Conservation (phyloP, 2,329 filamentous ascomycete genomes). For the Tricladium varicosporioides region DNA sequence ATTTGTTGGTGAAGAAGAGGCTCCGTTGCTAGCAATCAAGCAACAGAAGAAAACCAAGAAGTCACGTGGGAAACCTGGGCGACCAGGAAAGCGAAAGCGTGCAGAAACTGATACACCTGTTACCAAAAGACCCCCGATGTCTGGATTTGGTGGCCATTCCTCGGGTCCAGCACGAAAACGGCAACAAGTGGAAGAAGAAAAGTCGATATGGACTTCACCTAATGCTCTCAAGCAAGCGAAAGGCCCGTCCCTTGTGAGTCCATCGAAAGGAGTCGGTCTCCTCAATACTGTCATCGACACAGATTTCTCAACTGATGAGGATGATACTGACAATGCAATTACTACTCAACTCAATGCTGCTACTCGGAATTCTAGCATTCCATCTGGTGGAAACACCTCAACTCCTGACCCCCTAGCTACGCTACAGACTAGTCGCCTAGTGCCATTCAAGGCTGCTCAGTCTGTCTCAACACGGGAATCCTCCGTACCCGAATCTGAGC, state of each 20-base stretch:
- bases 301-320: background rate
- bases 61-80: conserved; percentile 8
- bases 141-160: background rate
- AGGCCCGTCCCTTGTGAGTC: conserved; percentile 26
- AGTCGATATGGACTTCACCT: conserved; percentile 4
- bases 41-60: conserved; percentile 12
- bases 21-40: background rate
- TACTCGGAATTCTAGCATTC: background rate
- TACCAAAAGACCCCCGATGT: background rate
- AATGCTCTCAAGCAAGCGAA: conserved; percentile 10
- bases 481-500: too few relatives aligned
- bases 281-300: too few relatives aligned
- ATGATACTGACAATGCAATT: conserved; percentile 15
- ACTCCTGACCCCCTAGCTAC: background rate
- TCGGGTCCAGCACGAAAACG: conserved; percentile 9
- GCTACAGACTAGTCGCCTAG: too few relatives aligned
- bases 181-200: background rate
- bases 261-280: conserved; percentile 4
- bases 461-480: too few relatives aligned
- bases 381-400: background rate
- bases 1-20: conserved; percentile 20
- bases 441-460: too few relatives aligned
- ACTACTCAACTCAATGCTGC: conserved; percentile 15
- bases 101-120: background rate
- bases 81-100: conserved; percentile 6